Evolutionary conservation across 2,329 filamentous ascomycete species (phyloP).

Genomic region (Cylindrodendrum hubeiense): DNA sequence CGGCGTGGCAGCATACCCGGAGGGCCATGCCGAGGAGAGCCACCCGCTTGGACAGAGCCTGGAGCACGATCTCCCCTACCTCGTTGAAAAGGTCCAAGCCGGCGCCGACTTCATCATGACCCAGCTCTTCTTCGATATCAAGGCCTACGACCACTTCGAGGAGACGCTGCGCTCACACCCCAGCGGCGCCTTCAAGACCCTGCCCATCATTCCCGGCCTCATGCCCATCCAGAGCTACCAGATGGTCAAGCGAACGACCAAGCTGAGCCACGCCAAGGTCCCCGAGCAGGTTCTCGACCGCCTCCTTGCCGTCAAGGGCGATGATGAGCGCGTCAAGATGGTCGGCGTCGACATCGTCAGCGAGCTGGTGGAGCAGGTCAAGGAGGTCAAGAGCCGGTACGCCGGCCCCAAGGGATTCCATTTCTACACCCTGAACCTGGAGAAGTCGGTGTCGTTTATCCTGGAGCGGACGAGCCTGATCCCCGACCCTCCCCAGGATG

Average conservation of each 20-base stretch:
- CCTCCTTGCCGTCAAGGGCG: conserved; percentile 78
- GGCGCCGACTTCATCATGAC: conserved; percentile 99
- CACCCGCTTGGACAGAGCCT: conserved; percentile 78
- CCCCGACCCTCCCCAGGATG: conserved; percentile 68
- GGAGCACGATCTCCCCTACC: conserved; percentile 86
- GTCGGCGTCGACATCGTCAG: conserved; percentile 85
- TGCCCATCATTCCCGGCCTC: conserved; percentile 92
- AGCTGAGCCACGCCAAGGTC: conserved; percentile 89
- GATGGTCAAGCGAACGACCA: conserved; percentile 93
- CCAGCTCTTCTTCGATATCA: conserved; percentile 93
- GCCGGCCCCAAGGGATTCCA: conserved; percentile 84
- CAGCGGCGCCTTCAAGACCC: conserved; percentile 85
- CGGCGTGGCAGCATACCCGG: conserved; percentile 93
- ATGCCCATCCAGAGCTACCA: conserved; percentile 99
- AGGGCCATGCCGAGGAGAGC: conserved; percentile 92
- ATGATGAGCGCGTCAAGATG: conserved; percentile 85
- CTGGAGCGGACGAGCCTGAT: conserved; percentile 89
- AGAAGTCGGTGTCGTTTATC: conserved; percentile 96
- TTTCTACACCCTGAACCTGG: conserved; percentile 96
- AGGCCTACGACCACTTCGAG: conserved; percentile 87
- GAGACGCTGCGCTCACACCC: conserved; percentile 80
- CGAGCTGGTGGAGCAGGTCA: conserved; percentile 86
- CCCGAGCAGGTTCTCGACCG: conserved; percentile 78
- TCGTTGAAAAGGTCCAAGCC: conserved; percentile 90
- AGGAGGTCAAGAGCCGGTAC: conserved; percentile 69